Conservation (phyloP, 2,329 filamentous ascomycete species). For the Knufia petricola region DNA sequence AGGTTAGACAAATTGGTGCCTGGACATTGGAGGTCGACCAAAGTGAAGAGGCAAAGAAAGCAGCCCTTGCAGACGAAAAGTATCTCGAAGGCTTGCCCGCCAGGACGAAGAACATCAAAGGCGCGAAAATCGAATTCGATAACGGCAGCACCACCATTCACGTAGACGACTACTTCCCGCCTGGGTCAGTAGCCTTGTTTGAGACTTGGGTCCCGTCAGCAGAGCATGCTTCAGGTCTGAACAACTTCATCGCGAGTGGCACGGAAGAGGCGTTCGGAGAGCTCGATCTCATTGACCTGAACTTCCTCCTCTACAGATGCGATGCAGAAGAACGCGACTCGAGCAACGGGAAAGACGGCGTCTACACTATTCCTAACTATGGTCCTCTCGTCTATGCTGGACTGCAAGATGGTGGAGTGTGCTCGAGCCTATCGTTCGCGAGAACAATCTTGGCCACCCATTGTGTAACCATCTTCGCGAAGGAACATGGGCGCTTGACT, state of each 20-base stretch:
- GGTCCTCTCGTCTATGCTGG: constrained; percentile 87
- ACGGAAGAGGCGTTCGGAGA: constrained; percentile 68
- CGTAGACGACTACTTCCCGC: constrained; percentile 74
- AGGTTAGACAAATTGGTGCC: constrained; percentile 74
- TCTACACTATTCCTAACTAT: constrained; percentile 74
- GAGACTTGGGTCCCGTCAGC: constrained; percentile 90
- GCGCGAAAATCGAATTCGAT: constrained; percentile 62
- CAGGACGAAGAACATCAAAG: constrained; percentile 62
- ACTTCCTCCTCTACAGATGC: constrained; percentile 83
- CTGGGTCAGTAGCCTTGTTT: constrained; percentile 88
- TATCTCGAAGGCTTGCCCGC: constrained; percentile 76
- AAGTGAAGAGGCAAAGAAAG: constrained; percentile 57
- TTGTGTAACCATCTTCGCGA: constrained; percentile 86
- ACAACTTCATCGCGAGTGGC: constrained; percentile 75
- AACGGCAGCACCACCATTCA: constrained; percentile 68
- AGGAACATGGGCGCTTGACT: constrained; percentile 88
- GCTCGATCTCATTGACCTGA: constrained; percentile 71
- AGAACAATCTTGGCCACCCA: constrained; percentile 88
- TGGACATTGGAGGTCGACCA: constrained; percentile 87
- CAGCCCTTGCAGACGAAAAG: constrained; percentile 58
- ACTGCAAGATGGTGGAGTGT: constrained; percentile 97
- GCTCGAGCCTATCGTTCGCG: constrained; percentile 68
- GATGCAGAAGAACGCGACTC: constrained; percentile 79
- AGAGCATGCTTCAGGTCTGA: constrained; percentile 73
- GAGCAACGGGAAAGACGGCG: constrained; percentile 72